Conservation (phyloP, 805 yeast species). For the Candida jianshihensis region DNA sequence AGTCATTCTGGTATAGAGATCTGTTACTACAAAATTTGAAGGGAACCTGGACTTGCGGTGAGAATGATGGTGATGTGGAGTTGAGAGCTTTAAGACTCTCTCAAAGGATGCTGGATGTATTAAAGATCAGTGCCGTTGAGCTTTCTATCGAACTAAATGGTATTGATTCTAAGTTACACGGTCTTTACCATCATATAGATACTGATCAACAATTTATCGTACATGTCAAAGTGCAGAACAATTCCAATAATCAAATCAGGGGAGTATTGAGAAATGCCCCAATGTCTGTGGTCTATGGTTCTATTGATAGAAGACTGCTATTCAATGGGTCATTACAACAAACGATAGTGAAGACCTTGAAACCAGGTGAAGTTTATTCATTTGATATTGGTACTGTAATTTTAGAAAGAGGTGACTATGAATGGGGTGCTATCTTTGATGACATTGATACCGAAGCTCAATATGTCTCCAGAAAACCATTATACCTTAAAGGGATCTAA, state of each 20-base stretch:
- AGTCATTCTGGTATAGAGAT: slow-evolving; percentile 78
- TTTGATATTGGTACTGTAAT: slow-evolving; percentile 53
- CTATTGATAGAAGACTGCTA: slow-evolving; percentile 52
- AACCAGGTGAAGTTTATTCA: slow-evolving; percentile 34
- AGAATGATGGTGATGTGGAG: slow-evolving; percentile 53
- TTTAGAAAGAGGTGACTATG: slow-evolving; percentile 73
- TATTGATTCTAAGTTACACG: slow-evolving; percentile 15
- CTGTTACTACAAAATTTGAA: slow-evolving; percentile 47
- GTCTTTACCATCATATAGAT: slow-evolving; percentile 27
- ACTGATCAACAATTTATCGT: slow-evolving; percentile 47
- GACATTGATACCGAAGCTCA: slow-evolving; percentile 31
- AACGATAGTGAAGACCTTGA: slow-evolving; percentile 35
- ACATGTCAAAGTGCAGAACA: slow-evolving; percentile 43
- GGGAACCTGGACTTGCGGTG: slow-evolving; percentile 59
- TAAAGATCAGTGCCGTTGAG: slow-evolving; percentile 43
- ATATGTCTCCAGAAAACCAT: slow-evolving; percentile 32
- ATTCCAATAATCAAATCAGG: slow-evolving; percentile 30
- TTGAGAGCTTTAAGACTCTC: slow-evolving; percentile 60
- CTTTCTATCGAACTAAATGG: slow-evolving; percentile 27
- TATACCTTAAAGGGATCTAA: slow-evolving; percentile 23
- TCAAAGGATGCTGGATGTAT: slow-evolving; percentile 47
- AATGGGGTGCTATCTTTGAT: slow-evolving; percentile 66
- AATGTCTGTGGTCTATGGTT: slow-evolving; percentile 25
- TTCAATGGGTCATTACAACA: slow-evolving; percentile 69
- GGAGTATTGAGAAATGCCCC: slow-evolving; percentile 63